Percentiles rank a stretch among this genome's conserved stretches.
These are phyloP conservation scores for Aspergillus alliaceus DNA, from an alignment of 2,329 filamentous ascomycete genomes.

Conservation along the genomic window DNA sequence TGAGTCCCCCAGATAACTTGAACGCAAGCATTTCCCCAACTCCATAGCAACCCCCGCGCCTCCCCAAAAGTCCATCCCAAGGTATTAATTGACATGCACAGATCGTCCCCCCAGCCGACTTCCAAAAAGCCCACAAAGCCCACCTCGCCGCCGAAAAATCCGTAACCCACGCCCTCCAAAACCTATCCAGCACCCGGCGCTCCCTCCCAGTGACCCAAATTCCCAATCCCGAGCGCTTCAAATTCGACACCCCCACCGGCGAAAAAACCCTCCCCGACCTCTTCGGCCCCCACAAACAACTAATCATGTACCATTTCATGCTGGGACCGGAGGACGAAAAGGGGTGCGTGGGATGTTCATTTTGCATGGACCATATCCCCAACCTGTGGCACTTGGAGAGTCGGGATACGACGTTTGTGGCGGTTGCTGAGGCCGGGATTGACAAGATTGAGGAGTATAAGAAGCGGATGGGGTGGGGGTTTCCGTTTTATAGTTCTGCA, in stretches of 20 bases:
- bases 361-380: slow-evolving; percentile 42
- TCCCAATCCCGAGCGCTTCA: slow-evolving; percentile 38
- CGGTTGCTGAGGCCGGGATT: neutral
- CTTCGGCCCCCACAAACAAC: slow-evolving; percentile 27
- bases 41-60: too few relatives aligned
- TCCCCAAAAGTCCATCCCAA: too few relatives aligned
- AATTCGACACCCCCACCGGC: slow-evolving; percentile 25
- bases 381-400: slow-evolving; percentile 16
- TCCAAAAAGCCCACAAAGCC: slow-evolving; percentile 7
- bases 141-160: slow-evolving; percentile 17
- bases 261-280: slow-evolving; percentile 23
- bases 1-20: too few relatives aligned
- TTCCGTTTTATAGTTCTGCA: slow-evolving; percentile 38
- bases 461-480: slow-evolving; percentile 42
- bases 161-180: slow-evolving; percentile 12
- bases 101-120: slow-evolving; percentile 6
- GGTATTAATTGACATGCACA: too few relatives aligned
- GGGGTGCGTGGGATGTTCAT: slow-evolving; percentile 43
- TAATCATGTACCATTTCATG: slow-evolving; percentile 51
- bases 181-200: slow-evolving; percentile 31
- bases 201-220: slow-evolving; percentile 45
- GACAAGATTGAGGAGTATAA: slow-evolving; percentile 30
- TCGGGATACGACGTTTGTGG: slow-evolving; percentile 1
- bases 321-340: slow-evolving; percentile 35
- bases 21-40: too few relatives aligned